Evolutionary conservation across 2,329 filamentous ascomycete species (phyloP), one percentile per base, ranked within the genome.

Genomic region (Chaetomium strumarium): DNA sequence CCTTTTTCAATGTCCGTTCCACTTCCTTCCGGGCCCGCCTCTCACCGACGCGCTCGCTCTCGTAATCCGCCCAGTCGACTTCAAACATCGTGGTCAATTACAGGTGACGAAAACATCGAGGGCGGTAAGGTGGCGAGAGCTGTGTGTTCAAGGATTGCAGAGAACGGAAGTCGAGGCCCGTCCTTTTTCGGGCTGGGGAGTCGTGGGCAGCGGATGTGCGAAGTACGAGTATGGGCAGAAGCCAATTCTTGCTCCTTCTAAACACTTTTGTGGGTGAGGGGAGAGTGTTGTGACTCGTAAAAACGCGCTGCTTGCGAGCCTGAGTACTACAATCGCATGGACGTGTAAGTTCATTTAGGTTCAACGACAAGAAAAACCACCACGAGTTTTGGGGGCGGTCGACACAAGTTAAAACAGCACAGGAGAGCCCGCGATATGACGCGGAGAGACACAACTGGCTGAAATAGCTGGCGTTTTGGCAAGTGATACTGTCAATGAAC

Each of bases 11-110:
- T 20, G 63, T 62, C 19, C 64, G 68, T 54, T 72, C 71, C 43
- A 64, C 61, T 55, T 74, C 73, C 59, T 79, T 81, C 44, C 72
- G 74, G 1, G 74, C 70, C 14, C 74, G 73, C 50, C 74, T 71
- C 62, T 82, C 75, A 2, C 78, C 76, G 14, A 81, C 72, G 9
- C 73, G 70, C 65, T 82, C 76, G 52, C 71, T 68, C 46, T 76
- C 69, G 19, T 75, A 76, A 52, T 81, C 79, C 4, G 77, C 77
- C 79, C 79, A 83, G 43, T 79, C 67, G 31, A 82, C 75, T 62
- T 81, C 78, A 62, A 80, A 82, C 79, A 83, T 83, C 41, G 52
- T 64, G 59, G 20, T 14, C 36, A 44, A n/a, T 10, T 29, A 37
- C 13, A 40, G 19, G 48, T n/a, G 34, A 5, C 14, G 14, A 24